Percentiles rank a stretch among this genome's conserved stretches.
These are phyloP conservation scores for Lonicera japonica DNA, from an alignment of 129 eudicot genomes.

Conservation along the genomic window DNA sequence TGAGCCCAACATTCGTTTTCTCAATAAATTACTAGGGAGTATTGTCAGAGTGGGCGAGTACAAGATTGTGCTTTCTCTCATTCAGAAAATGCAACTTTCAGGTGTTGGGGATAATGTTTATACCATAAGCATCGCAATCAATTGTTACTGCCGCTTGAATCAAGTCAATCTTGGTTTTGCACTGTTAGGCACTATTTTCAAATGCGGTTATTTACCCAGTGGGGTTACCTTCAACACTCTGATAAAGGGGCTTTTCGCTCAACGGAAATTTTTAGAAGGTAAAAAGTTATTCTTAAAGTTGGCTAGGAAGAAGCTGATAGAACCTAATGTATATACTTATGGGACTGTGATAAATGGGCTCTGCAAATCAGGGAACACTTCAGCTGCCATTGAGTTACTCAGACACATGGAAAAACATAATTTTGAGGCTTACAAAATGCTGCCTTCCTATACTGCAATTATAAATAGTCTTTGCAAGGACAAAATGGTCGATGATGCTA, in stretches of 20 bases:
- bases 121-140: too few species aligned
- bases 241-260: constrained; percentile 30
- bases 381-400: constrained; percentile 31
- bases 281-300: constrained; percentile 25
- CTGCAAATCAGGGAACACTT: too few species aligned
- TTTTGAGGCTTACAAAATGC: constrained; percentile 15
- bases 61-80: constrained; percentile 20
- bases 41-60: constrained; percentile 32
- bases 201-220: constrained; percentile 25
- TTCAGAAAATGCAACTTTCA: too few species aligned
- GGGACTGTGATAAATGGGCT: too few species aligned
- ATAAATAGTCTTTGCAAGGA: constrained; percentile 39
- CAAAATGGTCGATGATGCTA: too few species aligned
- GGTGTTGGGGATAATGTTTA: too few species aligned
- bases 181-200: constrained; percentile 17
- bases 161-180: too few species aligned
- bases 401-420: constrained; percentile 18
- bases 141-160: too few species aligned
- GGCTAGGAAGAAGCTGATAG: constrained; percentile 2
- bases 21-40: constrained; percentile 16
- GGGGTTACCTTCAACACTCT: constrained; percentile 31
- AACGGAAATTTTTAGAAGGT: constrained; percentile 23
- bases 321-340: too few species aligned
- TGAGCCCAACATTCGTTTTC: constrained; percentile 28
- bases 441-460: constrained; percentile 20